Conservation (phyloP, 176 grass and related monocot genomes). For the Hordeum marinum region DNA sequence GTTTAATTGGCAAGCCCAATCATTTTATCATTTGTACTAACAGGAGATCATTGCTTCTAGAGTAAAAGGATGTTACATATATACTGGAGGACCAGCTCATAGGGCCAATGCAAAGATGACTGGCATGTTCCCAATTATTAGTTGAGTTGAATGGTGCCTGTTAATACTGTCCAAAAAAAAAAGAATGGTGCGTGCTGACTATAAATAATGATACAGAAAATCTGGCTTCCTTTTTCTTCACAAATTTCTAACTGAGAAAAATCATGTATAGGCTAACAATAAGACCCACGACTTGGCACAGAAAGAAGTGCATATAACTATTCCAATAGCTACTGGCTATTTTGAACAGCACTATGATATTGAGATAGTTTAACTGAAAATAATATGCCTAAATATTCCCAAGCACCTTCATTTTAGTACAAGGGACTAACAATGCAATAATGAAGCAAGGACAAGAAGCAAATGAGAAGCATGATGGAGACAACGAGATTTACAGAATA, state of each 20-base stretch:
- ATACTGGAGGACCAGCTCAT: not conserved
- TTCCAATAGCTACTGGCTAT: not conserved
- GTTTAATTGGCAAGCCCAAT: not conserved
- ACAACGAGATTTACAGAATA: not conserved
- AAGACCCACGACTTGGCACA: not conserved
- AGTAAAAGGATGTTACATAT: not conserved
- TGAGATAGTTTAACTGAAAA: constrained; percentile 3
- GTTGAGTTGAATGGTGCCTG: not conserved
- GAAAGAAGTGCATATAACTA: not conserved
- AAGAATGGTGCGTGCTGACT: not conserved
- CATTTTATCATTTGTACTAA: not conserved
- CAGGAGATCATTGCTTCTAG: not conserved
- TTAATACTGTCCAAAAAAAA: not conserved
- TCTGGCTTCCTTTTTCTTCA: not conserved
- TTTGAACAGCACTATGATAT: constrained; percentile 6
- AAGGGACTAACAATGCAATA: not conserved
- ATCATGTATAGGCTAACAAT: not conserved
- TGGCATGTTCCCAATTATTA: not conserved
- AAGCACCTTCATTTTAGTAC: not conserved
- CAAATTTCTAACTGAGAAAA: not conserved
- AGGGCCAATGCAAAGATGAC: not conserved
- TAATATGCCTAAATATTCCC: not conserved
- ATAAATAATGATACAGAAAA: constrained; percentile 13
- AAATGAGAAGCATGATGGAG: not conserved
- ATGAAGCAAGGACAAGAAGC: not conserved